Evolutionary conservation across 2,329 filamentous ascomycete species (phyloP), one percentile per base, ranked within the genome.

Genomic region (Trichoderma gracile): DNA sequence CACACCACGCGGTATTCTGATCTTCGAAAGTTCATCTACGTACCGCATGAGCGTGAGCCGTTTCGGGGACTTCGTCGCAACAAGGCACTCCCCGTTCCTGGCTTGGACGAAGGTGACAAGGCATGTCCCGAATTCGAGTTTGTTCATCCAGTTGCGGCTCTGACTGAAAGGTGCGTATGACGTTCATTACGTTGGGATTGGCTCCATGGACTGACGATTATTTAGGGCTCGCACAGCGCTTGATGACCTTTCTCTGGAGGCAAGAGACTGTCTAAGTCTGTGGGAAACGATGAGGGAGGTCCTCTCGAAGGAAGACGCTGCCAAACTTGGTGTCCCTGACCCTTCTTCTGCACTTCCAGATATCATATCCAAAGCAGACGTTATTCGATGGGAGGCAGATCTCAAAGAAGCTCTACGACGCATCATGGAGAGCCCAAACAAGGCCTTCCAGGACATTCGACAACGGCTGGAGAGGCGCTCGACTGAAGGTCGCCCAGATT

Each of bases 1-100:
- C 89, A 93, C 70, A 78, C 79, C 1, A 83, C 87, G 42, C 82
- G 91, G 54, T 93, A 93, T 74, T 93, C 89, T 0, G 90, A 94
- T 72, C 77, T 94, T 1, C 82, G 90, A n/a, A 92, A 92, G 70
- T 93, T 90, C 69, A 74, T 86, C 42, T 92, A 90, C 73, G 74
- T 79, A 0, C 81, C 86, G 2, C 81, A 81, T 0, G 71, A 75
- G 45, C 64, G 69, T 1, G 82, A 82, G 56, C 64, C 72, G 0
- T 89, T 90, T 69, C 71, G 80, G 12, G 85, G 84, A 0, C 73
- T 90, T 1, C 63, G 73, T 3, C 78, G 77, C 23, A 74, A 77
- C 5, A 72, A 77, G 25, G 75, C 77, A 10, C 73, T 83, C 12
- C 77, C 78, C 1, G 68, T 79, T 3, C 79, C 79, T 3, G 82